Evolutionary conservation across 140 eudicot genomes (phyloP), one percentile per base, ranked within the genome.

Genomic region (Senecio squalidus): DNA sequence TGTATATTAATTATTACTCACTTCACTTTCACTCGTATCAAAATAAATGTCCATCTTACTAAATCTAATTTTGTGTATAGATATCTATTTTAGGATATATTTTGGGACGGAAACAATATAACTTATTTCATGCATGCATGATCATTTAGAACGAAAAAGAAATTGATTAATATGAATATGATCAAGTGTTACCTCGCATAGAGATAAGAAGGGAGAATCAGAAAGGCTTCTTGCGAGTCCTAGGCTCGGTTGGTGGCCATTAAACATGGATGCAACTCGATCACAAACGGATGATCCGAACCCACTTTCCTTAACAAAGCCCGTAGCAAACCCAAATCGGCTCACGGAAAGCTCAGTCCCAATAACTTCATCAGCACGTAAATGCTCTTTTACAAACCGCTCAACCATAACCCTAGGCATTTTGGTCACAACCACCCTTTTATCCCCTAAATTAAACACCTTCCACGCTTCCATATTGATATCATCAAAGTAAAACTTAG

Each of bases 371-470:
- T 86, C 94, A 3, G 88, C 96, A 25, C 77, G 64, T 40, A 91
- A 77, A 77, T 91, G 98, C 71, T 81, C 98, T 70, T 81, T 91
- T 62, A 77, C 86, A 53, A 91, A 91, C 77, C 75, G 76, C 71
- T 86, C 96, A 40, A 84, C 98, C 88, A 91, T 81, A 26, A 86
- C 47, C 76, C 82, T 79, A 6, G 98, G 98, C 62, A 69, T 86
- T 55, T 75, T 81, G 9, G 92, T 86, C 74, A 91, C 94, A 56
- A 91, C 92, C 16, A 86, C 82, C 26, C 82, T 66, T 74, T 68
- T 81, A 6, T 70, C 94, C 14, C 65, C 72, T 48, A 74, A 58
- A 23, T 88, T 84, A 56, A 91, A 87, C 47, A 81, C 77, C 53
- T 77, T 72, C 96, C 96, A 91, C 0, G 84, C 92, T 43, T 79